These are phyloP conservation scores for Penicillium sp. DNA, from an alignment of 2,329 filamentous ascomycete species.

Conservation along the genomic window DNA sequence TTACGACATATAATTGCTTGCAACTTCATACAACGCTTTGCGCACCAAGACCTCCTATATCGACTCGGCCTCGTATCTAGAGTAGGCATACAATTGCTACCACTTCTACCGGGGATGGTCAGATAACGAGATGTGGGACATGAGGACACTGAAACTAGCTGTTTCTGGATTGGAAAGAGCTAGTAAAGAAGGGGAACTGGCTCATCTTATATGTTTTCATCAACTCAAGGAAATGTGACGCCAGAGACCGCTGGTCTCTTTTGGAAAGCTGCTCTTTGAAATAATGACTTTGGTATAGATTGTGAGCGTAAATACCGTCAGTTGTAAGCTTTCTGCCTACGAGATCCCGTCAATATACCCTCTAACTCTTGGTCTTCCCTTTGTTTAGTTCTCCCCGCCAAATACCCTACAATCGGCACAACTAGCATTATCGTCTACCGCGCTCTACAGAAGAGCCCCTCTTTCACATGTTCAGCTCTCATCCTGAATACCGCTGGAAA, in stretches of 20 bases:
- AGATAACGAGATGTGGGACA: background rate
- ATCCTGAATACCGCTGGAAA: too few relatives aligned
- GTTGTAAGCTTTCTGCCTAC: too few relatives aligned
- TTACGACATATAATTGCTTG: conserved; percentile 20
- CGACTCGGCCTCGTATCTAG: too few relatives aligned
- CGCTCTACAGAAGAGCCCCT: too few relatives aligned
- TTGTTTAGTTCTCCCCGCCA: too few relatives aligned
- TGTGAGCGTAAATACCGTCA: too few relatives aligned
- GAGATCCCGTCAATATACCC: too few relatives aligned
- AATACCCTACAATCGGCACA: too few relatives aligned
- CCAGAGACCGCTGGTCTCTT: background rate
- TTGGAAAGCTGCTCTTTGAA: background rate
- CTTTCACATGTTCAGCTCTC: too few relatives aligned
- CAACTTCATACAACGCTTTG: conserved; percentile 18
- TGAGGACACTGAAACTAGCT: background rate
- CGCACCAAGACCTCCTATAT: conserved; percentile 14
- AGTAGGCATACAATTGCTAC: background rate
- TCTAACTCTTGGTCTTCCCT: too few relatives aligned
- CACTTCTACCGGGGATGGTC: background rate
- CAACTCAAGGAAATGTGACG: background rate
- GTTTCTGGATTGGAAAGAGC: background rate
- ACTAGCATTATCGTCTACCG: too few relatives aligned
- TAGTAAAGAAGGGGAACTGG: background rate
- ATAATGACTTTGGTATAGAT: background rate
- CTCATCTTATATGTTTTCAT: background rate